These are phyloP conservation scores for Rubia yunnanensis DNA, from an alignment of 257 asterid genomes.

Conservation along the genomic window DNA sequence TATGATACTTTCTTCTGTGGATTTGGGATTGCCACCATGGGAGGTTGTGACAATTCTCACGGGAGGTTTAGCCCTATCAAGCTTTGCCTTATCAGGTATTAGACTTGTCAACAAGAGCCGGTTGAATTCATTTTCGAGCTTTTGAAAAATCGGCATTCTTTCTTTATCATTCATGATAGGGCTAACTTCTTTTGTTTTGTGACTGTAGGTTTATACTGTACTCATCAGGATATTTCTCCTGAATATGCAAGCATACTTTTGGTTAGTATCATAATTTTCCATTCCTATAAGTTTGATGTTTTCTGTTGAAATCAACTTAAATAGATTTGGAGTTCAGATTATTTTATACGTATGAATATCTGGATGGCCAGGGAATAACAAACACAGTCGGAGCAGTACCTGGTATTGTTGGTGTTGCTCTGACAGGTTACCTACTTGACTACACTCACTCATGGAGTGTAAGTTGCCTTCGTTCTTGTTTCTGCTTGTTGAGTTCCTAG, in stretches of 20 bases:
- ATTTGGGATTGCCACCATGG: slow-evolving; percentile 87
- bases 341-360: not conserved
- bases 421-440: slow-evolving; percentile 90
- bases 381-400: slow-evolving; percentile 97
- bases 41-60: slow-evolving; percentile 68
- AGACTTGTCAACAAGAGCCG: not conserved
- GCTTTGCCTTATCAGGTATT: slow-evolving; percentile 92
- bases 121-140: not conserved
- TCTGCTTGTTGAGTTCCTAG: not conserved
- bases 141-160: slow-evolving; percentile 4
- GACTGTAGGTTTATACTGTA: slow-evolving; percentile 75
- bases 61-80: slow-evolving; percentile 77
- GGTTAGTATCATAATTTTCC: slow-evolving; percentile 33
- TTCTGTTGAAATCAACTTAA: not conserved
- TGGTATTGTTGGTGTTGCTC: slow-evolving; percentile 89
- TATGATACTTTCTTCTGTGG: slow-evolving; percentile 82
- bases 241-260: slow-evolving; percentile 93
- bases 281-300: not conserved
- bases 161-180: slow-evolving; percentile 4
- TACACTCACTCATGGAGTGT: slow-evolving; percentile 97
- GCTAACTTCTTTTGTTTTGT: slow-evolving; percentile 9
- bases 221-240: slow-evolving; percentile 97
- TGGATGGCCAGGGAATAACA: slow-evolving; percentile 69
- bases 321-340: not conserved
- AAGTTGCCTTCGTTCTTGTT: slow-evolving; percentile 23